A percentile compares a stretch with the other conserved stretches of the same genome.
These are phyloP conservation scores for Hirsutella rhossiliensis DNA, from an alignment of 2,329 filamentous ascomycete species.

Conservation along the genomic window DNA sequence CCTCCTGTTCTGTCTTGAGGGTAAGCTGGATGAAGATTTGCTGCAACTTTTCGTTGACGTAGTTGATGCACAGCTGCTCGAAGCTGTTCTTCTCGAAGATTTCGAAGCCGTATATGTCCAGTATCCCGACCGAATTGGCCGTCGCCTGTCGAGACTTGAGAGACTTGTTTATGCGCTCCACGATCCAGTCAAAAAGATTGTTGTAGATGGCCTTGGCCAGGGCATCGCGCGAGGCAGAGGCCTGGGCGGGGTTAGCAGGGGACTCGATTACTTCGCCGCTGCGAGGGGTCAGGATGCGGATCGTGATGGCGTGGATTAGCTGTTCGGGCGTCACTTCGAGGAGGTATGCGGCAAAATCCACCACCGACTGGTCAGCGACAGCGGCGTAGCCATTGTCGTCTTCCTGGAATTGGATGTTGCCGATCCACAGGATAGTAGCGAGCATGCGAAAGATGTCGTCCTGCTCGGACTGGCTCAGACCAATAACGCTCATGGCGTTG, in stretches of 20 bases:
- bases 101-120: constrained; percentile 98
- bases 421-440: constrained; percentile 82
- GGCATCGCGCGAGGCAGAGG: constrained; percentile 76
- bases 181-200: constrained; percentile 98
- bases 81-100: constrained; percentile 99
- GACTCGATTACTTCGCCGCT: constrained; percentile 57
- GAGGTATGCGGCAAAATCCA: constrained; percentile 89
- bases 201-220: constrained; percentile 92
- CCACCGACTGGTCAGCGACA: constrained; percentile 78
- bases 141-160: constrained; percentile 66
- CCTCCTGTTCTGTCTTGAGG: constrained; percentile 91
- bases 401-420: constrained; percentile 84
- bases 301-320: constrained; percentile 78
- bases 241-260: constrained; percentile 80
- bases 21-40: constrained; percentile 99
- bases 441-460: constrained; percentile 96
- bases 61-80: constrained; percentile 98
- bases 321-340: constrained; percentile 74
- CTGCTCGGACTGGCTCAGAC: constrained; percentile 75
- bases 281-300: constrained; percentile 65
- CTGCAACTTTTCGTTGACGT: constrained; percentile 97
- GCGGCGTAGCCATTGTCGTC: constrained; percentile 81
- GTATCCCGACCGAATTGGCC: constrained; percentile 81
- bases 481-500: constrained; percentile 91
- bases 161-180: constrained; percentile 80